A percentile compares a stretch with the other conserved stretches of the same genome.
phyloP scores from a whole-genome alignment of 805 yeast species.

The Metschnikowia dekortorum region DNA sequence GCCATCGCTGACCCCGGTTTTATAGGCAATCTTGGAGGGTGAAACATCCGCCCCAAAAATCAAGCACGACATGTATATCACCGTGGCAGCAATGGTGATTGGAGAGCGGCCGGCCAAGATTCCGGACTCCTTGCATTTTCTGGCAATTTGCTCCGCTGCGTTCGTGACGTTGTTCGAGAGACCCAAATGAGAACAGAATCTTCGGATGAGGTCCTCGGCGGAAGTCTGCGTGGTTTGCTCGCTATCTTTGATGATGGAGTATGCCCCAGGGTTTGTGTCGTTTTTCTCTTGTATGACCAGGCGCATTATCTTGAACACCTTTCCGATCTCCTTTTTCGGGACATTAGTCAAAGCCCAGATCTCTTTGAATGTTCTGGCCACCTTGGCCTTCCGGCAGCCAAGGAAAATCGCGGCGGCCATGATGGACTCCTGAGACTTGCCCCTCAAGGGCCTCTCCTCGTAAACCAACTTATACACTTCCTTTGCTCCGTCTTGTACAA shows the following conservation, averaged over 20 bases:
- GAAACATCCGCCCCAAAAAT: constrained; percentile 74
- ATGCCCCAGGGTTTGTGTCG: constrained; percentile 43
- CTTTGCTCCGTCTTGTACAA: constrained; percentile 96
- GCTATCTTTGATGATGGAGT: constrained; percentile 42
- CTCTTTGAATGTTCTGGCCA: constrained; percentile 92
- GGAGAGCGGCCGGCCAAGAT: constrained; percentile 98
- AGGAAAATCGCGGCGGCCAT: constrained; percentile 95
- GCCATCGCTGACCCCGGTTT: constrained; percentile 95
- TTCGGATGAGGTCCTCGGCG: constrained; percentile 90
- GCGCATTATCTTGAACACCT: constrained; percentile 80
- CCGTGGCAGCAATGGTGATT: constrained; percentile 95
- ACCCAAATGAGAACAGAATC: constrained; percentile 95
- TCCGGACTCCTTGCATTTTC: constrained; percentile 84
- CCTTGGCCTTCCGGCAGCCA: constrained; percentile 92
- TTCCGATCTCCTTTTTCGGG: constrained; percentile 91
- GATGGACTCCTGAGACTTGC: constrained; percentile 87
- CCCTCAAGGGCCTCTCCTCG: constrained; percentile 80
- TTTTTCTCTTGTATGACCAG: constrained; percentile 52
- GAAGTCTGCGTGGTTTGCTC: constrained; percentile 76
- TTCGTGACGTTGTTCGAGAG: constrained; percentile 78
- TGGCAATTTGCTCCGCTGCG: constrained; percentile 90
- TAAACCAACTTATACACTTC: constrained; percentile 90
- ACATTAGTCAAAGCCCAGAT: constrained; percentile 93
- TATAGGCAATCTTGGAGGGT: constrained; percentile 81
- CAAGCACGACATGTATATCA: constrained; percentile 89